These are phyloP conservation scores for Yamadazyma songkhlaensis DNA, from an alignment of 1,139 yeast genomes.

Conservation along the genomic window DNA sequence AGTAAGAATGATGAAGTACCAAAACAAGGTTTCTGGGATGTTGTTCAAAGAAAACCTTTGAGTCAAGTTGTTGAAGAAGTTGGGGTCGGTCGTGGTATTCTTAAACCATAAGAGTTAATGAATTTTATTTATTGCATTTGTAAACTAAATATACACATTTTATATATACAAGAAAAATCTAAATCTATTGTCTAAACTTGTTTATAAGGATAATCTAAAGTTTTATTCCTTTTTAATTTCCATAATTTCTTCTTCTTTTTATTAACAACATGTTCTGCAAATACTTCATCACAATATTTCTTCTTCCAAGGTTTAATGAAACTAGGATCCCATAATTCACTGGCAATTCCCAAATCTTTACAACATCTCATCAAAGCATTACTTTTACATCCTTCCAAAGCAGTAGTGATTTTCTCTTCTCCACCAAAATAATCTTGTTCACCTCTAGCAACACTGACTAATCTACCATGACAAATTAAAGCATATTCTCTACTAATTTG, in stretches of 20 bases:
- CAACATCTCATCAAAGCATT: constrained; percentile 98
- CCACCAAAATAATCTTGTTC: constrained; percentile 88
- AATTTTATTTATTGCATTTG: constrained; percentile 1
- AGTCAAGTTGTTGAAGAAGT: constrained; percentile 76
- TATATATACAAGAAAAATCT: neutral
- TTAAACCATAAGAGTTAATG: constrained; percentile 21
- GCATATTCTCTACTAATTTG: constrained; percentile 85
- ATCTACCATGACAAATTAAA: constrained; percentile 78
- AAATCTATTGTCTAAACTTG: constrained; percentile 1
- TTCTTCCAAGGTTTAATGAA: constrained; percentile 81
- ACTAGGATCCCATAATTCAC: constrained; percentile 95
- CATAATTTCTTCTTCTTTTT: constrained; percentile 87
- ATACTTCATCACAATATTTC: constrained; percentile 74
- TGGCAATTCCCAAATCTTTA: constrained; percentile 93
- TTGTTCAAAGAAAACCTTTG: constrained; percentile 76
- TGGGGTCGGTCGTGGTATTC: constrained; percentile 64
- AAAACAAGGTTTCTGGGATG: constrained; percentile 80
- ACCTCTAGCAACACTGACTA: constrained; percentile 91
- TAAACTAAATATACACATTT: constrained; percentile 3
- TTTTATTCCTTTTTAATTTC: constrained; percentile 76
- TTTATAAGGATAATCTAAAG: constrained; percentile 79
- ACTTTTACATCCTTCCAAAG: constrained; percentile 95
- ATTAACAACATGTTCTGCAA: constrained; percentile 79
- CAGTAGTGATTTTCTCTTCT: constrained; percentile 87
- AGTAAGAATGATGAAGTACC: constrained; percentile 36